A percentile compares a stretch with the other conserved stretches of the same genome.
Evolutionary conservation across 768 basidiomycete species (phyloP).

Genomic region (Auriscalpium microsporum): DNA sequence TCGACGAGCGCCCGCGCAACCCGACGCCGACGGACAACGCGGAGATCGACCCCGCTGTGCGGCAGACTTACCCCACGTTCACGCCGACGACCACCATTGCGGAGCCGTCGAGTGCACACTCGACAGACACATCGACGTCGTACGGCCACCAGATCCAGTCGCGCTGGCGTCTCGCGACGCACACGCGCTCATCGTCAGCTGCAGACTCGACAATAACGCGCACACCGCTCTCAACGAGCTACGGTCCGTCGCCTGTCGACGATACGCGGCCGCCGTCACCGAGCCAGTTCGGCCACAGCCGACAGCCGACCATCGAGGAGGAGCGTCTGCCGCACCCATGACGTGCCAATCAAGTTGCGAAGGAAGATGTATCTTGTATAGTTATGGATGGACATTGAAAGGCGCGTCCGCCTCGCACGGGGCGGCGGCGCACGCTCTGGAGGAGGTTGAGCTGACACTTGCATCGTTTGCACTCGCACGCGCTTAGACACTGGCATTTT

Average conservation of each 20-base stretch:
- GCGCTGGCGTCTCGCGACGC: conserved; percentile 8
- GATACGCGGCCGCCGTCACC: neutral
- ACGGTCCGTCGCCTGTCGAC: neutral
- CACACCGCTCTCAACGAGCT: neutral
- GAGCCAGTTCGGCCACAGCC: neutral
- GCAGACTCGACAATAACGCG: neutral
- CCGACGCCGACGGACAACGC: conserved; percentile 44
- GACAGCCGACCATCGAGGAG: conserved; percentile 3
- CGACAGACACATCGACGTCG: conserved; percentile 11
- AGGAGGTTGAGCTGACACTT: neutral
- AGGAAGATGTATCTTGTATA: neutral
- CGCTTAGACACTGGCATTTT: neutral
- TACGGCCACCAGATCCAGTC: conserved; percentile 9
- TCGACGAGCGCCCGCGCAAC: conserved; percentile 33
- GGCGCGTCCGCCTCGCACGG: too few species aligned
- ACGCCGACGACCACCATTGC: conserved; percentile 22
- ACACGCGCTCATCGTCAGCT: neutral
- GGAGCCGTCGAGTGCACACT: conserved; percentile 12
- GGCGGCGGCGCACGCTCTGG: too few species aligned
- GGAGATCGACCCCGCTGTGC: conserved; percentile 31
- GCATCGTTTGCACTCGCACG: neutral
- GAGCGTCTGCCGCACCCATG: conserved; percentile 1
- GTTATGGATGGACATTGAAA: too few species aligned
- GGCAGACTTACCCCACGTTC: conserved; percentile 36
- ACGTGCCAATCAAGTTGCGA: neutral